Evolutionary conservation across 257 asterid genomes (phyloP).

Genomic region (Nicotiana tabacum): DNA sequence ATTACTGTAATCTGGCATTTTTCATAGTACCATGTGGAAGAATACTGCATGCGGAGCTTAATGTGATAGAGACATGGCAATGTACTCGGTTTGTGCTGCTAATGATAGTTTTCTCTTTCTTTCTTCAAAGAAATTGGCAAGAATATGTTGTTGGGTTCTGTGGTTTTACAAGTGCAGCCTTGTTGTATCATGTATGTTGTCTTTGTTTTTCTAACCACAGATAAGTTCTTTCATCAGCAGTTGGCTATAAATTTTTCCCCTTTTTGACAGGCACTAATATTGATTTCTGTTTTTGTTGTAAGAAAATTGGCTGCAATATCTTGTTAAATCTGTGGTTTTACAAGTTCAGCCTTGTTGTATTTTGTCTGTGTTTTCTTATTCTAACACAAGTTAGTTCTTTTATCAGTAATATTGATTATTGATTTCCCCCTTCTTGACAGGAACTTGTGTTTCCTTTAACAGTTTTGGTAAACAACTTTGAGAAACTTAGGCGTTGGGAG

Average conservation of each 20-base stretch:
- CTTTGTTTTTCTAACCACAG: not conserved
- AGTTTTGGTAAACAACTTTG: conserved; percentile 49
- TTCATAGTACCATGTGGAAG: not conserved
- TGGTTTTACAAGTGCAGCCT: not conserved
- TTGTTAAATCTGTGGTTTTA: not conserved
- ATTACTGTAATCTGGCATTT: not conserved
- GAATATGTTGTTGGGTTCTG: not conserved
- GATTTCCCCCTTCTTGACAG: conserved; percentile 35
- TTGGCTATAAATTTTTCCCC: not conserved
- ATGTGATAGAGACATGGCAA: not conserved
- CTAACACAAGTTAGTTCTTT: not conserved
- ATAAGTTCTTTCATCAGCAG: not conserved
- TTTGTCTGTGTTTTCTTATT: not conserved
- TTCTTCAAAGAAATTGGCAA: not conserved
- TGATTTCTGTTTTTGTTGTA: not conserved
- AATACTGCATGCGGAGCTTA: not conserved
- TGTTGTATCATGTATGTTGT: not conserved
- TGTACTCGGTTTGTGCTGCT: not conserved
- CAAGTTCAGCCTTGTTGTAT: not conserved
- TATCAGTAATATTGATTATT: not conserved
- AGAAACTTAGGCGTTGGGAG: conserved; percentile 81
- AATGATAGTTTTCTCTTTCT: not conserved
- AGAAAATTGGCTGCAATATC: not conserved
- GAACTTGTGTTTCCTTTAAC: conserved; percentile 86
- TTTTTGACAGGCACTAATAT: not conserved